Conservation (phyloP, 1,284 basidiomycete genomes). For the Amylostereum areolatum region DNA sequence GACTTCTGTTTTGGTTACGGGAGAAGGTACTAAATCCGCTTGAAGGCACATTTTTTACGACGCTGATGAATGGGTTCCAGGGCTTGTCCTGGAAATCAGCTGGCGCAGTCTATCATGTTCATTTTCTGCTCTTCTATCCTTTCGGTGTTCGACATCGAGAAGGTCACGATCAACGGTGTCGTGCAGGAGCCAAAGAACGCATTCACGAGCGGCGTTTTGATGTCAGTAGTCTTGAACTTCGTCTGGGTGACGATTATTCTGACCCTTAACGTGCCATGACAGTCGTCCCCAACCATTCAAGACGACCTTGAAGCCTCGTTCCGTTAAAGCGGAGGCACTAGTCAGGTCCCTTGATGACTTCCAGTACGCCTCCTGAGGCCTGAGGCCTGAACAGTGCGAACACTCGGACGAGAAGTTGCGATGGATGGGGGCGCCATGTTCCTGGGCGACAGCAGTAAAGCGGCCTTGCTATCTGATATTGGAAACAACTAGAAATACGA, state of each 20-base stretch:
- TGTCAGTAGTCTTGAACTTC: background rate
- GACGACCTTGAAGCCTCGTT: slow-evolving; percentile 53
- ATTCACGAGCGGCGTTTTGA: slow-evolving; percentile 6
- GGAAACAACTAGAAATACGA: no score
- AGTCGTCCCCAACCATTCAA: slow-evolving; percentile 60
- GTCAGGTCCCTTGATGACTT: slow-evolving; percentile 27
- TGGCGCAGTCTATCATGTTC: background rate
- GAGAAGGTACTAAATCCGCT: background rate
- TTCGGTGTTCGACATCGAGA: slow-evolving; percentile 7
- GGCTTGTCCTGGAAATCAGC: background rate
- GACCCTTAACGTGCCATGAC: background rate
- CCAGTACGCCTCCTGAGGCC: no score
- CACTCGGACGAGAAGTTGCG: no score
- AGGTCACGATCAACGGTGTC: slow-evolving; percentile 2
- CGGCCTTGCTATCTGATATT: no score
- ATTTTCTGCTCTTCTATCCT: background rate
- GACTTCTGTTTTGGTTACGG: slow-evolving; percentile 16
- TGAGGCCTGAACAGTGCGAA: no score
- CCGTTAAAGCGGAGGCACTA: slow-evolving; percentile 44
- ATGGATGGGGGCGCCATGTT: no score
- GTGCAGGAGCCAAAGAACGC: slow-evolving; percentile 3
- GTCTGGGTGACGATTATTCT: background rate
- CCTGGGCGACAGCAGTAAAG: no score
- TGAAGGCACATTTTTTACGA: background rate
- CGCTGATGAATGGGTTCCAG: background rate